Percentiles rank a stretch among this genome's conserved stretches.
Conservation (phyloP, 225 moss, liverwort and hornwort genomes). For the Neckera pumila region DNA sequence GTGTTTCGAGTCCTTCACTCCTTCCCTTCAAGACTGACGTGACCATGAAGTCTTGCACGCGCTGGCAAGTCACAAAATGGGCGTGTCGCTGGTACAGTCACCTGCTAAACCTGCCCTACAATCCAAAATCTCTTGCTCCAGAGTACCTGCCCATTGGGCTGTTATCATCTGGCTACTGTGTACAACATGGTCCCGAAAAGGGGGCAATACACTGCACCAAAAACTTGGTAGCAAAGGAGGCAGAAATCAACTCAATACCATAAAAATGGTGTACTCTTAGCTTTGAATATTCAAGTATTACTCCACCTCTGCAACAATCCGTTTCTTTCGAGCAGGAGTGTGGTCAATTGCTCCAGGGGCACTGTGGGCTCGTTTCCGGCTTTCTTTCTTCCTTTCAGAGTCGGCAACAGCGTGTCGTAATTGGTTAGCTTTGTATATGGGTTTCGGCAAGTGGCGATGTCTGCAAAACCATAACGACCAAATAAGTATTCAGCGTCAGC, state of each 20-base stretch:
- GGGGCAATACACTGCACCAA: not conserved
- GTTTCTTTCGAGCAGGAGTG: conserved; percentile 62
- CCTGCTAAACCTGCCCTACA: conserved; percentile 12
- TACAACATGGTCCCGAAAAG: conserved; percentile 17
- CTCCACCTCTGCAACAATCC: conserved; percentile 78
- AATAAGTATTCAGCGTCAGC: not conserved
- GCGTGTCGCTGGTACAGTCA: not conserved
- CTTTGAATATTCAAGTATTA: not conserved
- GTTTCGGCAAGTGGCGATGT: conserved; percentile 87
- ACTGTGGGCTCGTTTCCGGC: conserved; percentile 76
- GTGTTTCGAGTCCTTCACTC: not conserved
- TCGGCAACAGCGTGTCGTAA: conserved; percentile 58
- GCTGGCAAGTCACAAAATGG: not conserved
- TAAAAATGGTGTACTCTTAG: not conserved
- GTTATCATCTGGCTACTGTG: conserved; percentile 8
- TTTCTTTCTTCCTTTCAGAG: conserved; percentile 60
- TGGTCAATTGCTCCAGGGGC: conserved; percentile 62
- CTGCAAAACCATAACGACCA: conserved; percentile 20
- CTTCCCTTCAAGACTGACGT: not conserved
- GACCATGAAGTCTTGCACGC: not conserved
- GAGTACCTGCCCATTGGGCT: conserved; percentile 15
- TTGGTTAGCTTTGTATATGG: conserved; percentile 75
- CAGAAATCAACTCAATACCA: not conserved
- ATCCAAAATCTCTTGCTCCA: not conserved
- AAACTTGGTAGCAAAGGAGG: not conserved